Conservation (phyloP, 306 rosid species). For the Fragaria iinumae region DNA sequence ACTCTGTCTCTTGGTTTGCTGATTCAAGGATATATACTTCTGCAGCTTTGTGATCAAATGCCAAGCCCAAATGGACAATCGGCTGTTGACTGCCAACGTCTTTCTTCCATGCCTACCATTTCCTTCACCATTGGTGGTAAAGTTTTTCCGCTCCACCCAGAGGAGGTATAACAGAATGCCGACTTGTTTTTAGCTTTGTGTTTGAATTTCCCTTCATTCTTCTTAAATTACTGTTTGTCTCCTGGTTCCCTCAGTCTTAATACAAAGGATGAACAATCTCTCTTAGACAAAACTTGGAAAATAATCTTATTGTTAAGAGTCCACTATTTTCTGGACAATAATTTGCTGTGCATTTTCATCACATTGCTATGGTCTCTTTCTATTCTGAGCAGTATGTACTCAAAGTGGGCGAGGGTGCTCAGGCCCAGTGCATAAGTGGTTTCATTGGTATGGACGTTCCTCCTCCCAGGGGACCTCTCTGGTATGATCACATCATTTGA, state of each 20-base stretch:
- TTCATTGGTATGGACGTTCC: slow-evolving; percentile 73
- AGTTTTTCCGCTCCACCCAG: slow-evolving; percentile 55
- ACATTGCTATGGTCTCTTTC: not conserved
- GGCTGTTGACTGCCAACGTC: slow-evolving; percentile 57
- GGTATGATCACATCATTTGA: slow-evolving; percentile 45
- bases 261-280: not conserved
- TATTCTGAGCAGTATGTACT: slow-evolving; percentile 68
- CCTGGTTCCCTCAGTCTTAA: not conserved
- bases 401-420: slow-evolving; percentile 67
- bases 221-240: not conserved
- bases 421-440: slow-evolving; percentile 88
- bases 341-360: not conserved
- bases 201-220: not conserved
- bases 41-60: slow-evolving; percentile 80
- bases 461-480: slow-evolving; percentile 95
- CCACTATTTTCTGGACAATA: not conserved
- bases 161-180: slow-evolving; percentile 54
- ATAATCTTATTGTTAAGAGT: not conserved
- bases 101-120: slow-evolving; percentile 69
- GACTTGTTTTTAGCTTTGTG: slow-evolving; percentile 1
- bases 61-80: slow-evolving; percentile 68
- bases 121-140: slow-evolving; percentile 81
- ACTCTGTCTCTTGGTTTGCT: slow-evolving; percentile 19
- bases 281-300: not conserved
- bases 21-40: slow-evolving; percentile 24